Evolutionary conservation across 2,329 filamentous ascomycete genomes (phyloP), one percentile per base, ranked within the genome.

Genomic region (Monilinia laxa): DNA sequence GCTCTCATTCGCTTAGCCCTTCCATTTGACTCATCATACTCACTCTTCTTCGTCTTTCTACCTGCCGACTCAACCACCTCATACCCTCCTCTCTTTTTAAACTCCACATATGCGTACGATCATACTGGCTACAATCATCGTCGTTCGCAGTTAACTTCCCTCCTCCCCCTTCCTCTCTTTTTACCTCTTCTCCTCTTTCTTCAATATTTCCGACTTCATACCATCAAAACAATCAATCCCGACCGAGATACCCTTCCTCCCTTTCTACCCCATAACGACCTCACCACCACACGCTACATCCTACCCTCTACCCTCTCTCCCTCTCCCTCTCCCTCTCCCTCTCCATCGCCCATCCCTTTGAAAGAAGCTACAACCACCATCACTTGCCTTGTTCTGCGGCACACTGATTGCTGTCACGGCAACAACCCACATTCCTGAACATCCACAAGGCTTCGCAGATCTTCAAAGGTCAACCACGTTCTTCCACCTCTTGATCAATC

Each of bases 101-200:
- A 65, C 63, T 65, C 63, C 54, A 65, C 63, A 64, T 59, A 62
- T 70, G 67, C 71, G 64, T 68, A 72, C 68, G 68, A 71, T 71
- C 66, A 68, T 71, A 74, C 71, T 73, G 71, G 70, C 67, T 69
- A 72, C 73, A 72, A 73, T 69, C 67, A 70, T 69, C 67, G 68
- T 74, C 68, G 66, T 71, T 73, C 73, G 70, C 69, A 69, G 74
- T 75, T 74, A 64, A 72, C 73, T 75, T 75, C 57, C 62, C 67
- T 66, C 66, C 67, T 65, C 76, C 72, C 74, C 75, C 75, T 73
- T 76, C 67, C 70, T 67, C 62, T 66, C 72, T 71, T 71, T 76
- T 72, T 73, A 74, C 73, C 72, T 74, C 73, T 74, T 72, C 71
- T 56, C 55, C 67, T 67, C 69, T 73, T 68, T 42, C 54, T 55